phyloP scores from a whole-genome alignment of 2,329 filamentous ascomycete species.

The Cadophora sp. region DNA sequence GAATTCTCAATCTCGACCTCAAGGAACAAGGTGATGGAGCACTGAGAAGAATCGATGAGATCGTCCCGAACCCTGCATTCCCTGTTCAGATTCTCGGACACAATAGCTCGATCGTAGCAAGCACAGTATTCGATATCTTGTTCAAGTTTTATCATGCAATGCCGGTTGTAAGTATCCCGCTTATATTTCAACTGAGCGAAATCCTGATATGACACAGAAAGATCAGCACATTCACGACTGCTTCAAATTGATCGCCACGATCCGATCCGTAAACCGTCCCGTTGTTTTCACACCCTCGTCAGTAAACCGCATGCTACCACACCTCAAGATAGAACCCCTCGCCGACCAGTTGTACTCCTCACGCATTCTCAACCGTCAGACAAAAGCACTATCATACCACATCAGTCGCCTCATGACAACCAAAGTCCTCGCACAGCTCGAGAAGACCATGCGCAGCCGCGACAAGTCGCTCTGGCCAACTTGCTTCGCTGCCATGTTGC shows the following conservation, averaged over 20 bases:
- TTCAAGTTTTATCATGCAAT: constrained; percentile 11
- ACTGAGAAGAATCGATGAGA: constrained; percentile 11
- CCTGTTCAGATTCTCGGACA: neutral
- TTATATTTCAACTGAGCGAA: no score
- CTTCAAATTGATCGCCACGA: constrained; percentile 22
- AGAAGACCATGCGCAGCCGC: constrained; percentile 27
- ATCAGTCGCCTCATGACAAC: constrained; percentile 13
- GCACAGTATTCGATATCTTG: constrained; percentile 4
- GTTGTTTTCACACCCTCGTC: constrained; percentile 28
- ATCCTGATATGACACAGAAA: neutral
- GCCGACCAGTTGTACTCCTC: constrained; percentile 24
- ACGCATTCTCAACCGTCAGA: constrained; percentile 31
- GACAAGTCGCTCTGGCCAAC: constrained; percentile 27
- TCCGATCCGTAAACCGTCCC: constrained; percentile 18
- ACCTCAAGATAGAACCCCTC: constrained; percentile 1
- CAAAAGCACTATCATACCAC: constrained; percentile 28
- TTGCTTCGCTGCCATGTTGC: constrained; percentile 25
- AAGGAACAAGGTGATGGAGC: neutral
- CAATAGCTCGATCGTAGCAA: constrained; percentile 3
- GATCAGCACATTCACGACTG: constrained; percentile 22
- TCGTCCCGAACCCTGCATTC: neutral
- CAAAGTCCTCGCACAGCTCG: constrained; percentile 24
- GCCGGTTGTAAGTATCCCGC: neutral
- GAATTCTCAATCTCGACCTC: constrained; percentile 6
- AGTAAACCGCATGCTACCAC: constrained; percentile 14